Base-by-base conservation (phyloP, 108 stramenopile genomes). In the Pseudonitzschia pungens region DNA sequence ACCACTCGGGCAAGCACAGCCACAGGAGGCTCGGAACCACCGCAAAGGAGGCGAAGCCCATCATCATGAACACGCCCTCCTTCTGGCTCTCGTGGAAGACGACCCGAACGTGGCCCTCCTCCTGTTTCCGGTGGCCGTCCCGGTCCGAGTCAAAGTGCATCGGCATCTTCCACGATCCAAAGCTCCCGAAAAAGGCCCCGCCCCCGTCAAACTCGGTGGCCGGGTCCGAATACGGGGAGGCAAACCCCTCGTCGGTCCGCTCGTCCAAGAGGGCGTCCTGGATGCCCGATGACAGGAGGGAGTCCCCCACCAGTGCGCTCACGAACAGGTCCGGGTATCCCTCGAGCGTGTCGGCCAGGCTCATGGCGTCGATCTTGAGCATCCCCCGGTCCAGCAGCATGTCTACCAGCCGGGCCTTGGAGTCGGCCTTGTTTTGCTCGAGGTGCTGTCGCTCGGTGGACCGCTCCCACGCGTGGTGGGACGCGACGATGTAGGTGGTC, bases 351-450 rank as follows among this genome's bases (percentile, higher is more conserved):
- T 94, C 88, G 31, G 90, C 93, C 43, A 94, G 75, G 67, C 85
- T 87, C 82, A 90, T 88, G 55, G 93, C 93, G 83, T 94, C 93
- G 70, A 92, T 94, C 64, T 92, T 91, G 26, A 94, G 74, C 89
- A 94, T 89, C 1, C 90, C 93, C 18, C 80, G 29, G 42, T 65
- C 69, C 53, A 94, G 68, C 12, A 94, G 63, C 53, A 81, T 78
- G 50, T 91, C 89, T 2, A 94, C 86, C 32, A 94, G 68, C 18
- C 83, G 68, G 20, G 77, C 93, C 76, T 94, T 94, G 57, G 88
- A 78, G 58, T 82, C 74, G 31, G 81, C 70, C 45, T 79, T 84
- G 31, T 77, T 27, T 0, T 64, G 29, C 53, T 83, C 77, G 68
- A 94, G 77, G 41, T 50, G 55, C 31, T 66, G 40, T 69, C 74